These are phyloP conservation scores for Zopfia rhizophila DNA, from an alignment of 2,329 filamentous ascomycete genomes.

Conservation along the genomic window DNA sequence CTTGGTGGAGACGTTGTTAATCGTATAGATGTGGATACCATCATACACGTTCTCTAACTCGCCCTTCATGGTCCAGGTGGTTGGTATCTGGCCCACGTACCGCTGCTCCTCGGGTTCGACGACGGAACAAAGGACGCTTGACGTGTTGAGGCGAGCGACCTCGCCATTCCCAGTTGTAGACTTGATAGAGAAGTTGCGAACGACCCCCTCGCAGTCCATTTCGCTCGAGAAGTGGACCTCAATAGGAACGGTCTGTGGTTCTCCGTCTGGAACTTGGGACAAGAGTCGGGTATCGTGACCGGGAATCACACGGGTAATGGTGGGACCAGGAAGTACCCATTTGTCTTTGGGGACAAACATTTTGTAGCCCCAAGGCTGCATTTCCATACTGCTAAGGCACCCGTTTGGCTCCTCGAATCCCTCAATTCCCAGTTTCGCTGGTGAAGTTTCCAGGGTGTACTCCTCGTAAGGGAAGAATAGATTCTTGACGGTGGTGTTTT, in stretches of 20 bases:
- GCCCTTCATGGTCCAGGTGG: conserved; percentile 64
- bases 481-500: conserved; percentile 68
- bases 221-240: conserved; percentile 68
- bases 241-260: conserved; percentile 60
- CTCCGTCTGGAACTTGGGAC: conserved; percentile 56
- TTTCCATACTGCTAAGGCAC: conserved; percentile 63
- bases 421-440: conserved; percentile 50
- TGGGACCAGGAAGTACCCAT: conserved; percentile 64
- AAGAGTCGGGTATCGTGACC: conserved; percentile 69
- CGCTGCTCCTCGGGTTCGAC: conserved; percentile 43
- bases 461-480: conserved; percentile 71
- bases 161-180: conserved; percentile 63
- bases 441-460: conserved; percentile 60
- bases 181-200: conserved; percentile 60
- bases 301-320: conserved; percentile 69
- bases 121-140: conserved; percentile 58
- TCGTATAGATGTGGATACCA: conserved; percentile 68
- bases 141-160: conserved; percentile 56
- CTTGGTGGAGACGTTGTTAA: conserved; percentile 63
- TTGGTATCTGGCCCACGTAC: conserved; percentile 64
- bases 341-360: conserved; percentile 66
- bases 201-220: conserved; percentile 70
- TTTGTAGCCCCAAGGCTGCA: conserved; percentile 68
- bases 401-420: conserved; percentile 61
- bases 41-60: conserved; percentile 67